Conservation (phyloP, 1,284 basidiomycete genomes). For the Ceratobasidium sp. region DNA sequence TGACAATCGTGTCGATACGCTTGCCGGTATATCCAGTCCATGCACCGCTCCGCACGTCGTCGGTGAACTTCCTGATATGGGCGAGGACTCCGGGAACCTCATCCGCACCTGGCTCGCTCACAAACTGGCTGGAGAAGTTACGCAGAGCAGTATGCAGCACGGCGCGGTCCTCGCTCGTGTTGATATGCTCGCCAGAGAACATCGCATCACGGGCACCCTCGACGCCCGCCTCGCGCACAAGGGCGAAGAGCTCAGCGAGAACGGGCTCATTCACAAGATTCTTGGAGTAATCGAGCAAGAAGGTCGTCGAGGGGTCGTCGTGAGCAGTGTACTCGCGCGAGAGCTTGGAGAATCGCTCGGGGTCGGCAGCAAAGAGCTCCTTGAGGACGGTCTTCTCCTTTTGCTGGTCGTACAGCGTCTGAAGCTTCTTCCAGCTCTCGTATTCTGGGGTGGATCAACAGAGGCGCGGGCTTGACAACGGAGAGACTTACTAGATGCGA, state of each 20-base stretch:
- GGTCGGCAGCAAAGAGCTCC: constrained; percentile 91
- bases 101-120: constrained; percentile 82
- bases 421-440: constrained; percentile 89
- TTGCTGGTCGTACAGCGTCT: constrained; percentile 83
- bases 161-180: constrained; percentile 96
- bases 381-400: constrained; percentile 82
- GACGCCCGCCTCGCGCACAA: constrained; percentile 87
- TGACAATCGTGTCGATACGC: constrained; percentile 92
- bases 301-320: constrained; percentile 71
- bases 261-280: constrained; percentile 93
- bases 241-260: constrained; percentile 76
- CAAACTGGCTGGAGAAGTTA: constrained; percentile 78
- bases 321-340: constrained; percentile 79
- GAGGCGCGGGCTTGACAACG: not conserved
- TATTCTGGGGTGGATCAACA: constrained; percentile 68
- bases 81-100: constrained; percentile 87
- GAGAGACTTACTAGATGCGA: constrained; percentile 46
- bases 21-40: constrained; percentile 99
- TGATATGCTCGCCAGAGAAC: constrained; percentile 97
- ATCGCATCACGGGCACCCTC: constrained; percentile 90
- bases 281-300: constrained; percentile 97
- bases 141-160: constrained; percentile 96
- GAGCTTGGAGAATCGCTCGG: constrained; percentile 86
- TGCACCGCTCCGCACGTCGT: constrained; percentile 82
- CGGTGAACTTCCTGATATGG: constrained; percentile 92